These are phyloP conservation scores for Solanum commersonii DNA, from an alignment of 257 asterid genomes.

Conservation along the genomic window DNA sequence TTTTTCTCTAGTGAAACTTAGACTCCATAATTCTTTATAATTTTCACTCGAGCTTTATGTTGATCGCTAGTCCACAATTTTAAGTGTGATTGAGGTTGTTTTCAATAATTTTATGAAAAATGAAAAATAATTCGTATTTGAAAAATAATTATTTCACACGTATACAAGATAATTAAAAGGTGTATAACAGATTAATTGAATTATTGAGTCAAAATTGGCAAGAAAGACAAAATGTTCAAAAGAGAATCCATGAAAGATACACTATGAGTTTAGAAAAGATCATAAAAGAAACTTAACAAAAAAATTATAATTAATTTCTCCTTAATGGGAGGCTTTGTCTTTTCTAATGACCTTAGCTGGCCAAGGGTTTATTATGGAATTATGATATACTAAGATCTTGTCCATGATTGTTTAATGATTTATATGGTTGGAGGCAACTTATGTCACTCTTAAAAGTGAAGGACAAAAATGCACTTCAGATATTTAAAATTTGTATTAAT, in stretches of 20 bases:
- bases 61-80: not conserved
- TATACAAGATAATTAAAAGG: not conserved
- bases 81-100: not conserved
- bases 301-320: not conserved
- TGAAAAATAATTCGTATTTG: not conserved
- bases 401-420: not conserved
- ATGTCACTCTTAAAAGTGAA: not conserved
- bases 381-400: not conserved
- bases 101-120: not conserved
- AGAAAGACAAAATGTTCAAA: not conserved
- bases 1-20: not conserved
- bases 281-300: not conserved
- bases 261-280: not conserved
- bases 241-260: not conserved
- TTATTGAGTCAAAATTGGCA: not conserved
- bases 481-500: not conserved
- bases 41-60: not conserved
- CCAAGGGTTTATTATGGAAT: not conserved
- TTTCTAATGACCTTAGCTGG: not conserved
- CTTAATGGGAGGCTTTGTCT: not conserved
- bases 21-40: not conserved
- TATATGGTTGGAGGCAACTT: not conserved
- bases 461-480: not conserved
- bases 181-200: not conserved
- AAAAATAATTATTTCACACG: not conserved